Base-by-base conservation (phyloP, 495 filamentous ascomycete species). In the Penicillium robsamsonii region DNA sequence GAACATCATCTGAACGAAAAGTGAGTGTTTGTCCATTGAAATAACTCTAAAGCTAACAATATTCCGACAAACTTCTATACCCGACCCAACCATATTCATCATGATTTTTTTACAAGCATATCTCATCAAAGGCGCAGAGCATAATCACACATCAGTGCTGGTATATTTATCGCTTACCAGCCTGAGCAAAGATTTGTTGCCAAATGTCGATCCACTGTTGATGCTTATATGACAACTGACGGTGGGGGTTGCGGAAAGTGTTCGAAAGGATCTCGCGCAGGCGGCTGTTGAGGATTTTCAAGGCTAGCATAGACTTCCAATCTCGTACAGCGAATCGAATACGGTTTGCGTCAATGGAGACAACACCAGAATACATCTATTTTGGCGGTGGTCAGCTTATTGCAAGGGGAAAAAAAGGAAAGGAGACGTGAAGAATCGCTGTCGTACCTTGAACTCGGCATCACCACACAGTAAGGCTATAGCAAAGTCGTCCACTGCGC, bases 401-500 rank as follows among this genome's bases (percentile, higher is more conserved):
- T 50, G 10, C 24, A 38, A 46, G 22, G 22, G 12, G 46, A n/a
- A 35, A 44, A 40, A 4, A 17, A 22, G 22, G 27, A 50, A 30
- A 48, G 11, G 27, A 48, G 35, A 35, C 6, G 29, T n/a, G 17
- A 29, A 31, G 24, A 18, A 42, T 12, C 8, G 5, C 12, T 46
- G 45, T 22, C 38, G 55, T 73, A 84, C 81, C 73, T 88, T 89
- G 55, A 91, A 91, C 33, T 91, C 87, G 2, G 84, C 87, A 53
- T 96, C 92, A 17, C 93, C 94, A 59, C 90, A 94, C 38, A 96
- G 79, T 17, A 98, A 68, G 17, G 88, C 84, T 61, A 97, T 82
- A 5, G 91, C 84, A 61, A 96, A 86, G 51, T 88, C 85, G 25
- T 95, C 87, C 8, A 87, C 88, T 0, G 86, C 84, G 2, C 85